Evolutionary conservation across 345 rosid species (phyloP).

Genomic region (Hirschfeldia incana): DNA sequence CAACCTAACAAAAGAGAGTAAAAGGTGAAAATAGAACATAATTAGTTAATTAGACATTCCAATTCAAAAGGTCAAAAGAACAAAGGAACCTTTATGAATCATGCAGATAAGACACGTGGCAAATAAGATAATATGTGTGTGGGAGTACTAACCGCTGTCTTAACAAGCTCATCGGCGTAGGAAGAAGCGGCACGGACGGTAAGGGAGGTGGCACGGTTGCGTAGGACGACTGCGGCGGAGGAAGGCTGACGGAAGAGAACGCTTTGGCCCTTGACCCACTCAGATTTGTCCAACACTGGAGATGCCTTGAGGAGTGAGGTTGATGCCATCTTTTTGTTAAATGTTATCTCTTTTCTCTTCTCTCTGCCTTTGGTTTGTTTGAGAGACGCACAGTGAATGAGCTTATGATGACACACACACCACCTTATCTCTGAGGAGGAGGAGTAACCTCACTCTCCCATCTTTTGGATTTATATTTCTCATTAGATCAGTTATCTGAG

Average conservation of each 20-base stretch:
- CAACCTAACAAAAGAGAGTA: too few species aligned
- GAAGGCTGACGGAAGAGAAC: conserved; percentile 60
- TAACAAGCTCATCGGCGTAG: conserved; percentile 94
- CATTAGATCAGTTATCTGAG: conserved; percentile 74
- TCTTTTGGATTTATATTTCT: conserved; percentile 49
- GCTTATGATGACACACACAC: conserved; percentile 30
- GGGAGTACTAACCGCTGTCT: conserved; percentile 73
- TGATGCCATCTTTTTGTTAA: conserved; percentile 63
- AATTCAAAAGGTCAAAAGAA: neutral
- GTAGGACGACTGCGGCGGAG: conserved; percentile 54
- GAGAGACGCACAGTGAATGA: conserved; percentile 32
- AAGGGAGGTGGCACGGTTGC: conserved; percentile 51
- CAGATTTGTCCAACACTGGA: conserved; percentile 77
- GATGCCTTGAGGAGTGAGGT: conserved; percentile 85
- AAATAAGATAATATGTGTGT: neutral
- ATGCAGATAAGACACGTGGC: conserved; percentile 29
- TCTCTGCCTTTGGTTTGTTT: conserved; percentile 28
- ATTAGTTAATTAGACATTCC: neutral
- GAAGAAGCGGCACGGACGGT: conserved; percentile 73
- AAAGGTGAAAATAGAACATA: conserved; percentile 5
- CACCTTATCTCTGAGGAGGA: conserved; percentile 35
- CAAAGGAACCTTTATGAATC: neutral
- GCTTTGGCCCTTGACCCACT: conserved; percentile 72
- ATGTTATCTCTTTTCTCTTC: neutral
- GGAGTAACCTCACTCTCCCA: conserved; percentile 30